Evolutionary conservation across 179 eudicot species (phyloP).

Genomic region (Beta corolliflora): DNA sequence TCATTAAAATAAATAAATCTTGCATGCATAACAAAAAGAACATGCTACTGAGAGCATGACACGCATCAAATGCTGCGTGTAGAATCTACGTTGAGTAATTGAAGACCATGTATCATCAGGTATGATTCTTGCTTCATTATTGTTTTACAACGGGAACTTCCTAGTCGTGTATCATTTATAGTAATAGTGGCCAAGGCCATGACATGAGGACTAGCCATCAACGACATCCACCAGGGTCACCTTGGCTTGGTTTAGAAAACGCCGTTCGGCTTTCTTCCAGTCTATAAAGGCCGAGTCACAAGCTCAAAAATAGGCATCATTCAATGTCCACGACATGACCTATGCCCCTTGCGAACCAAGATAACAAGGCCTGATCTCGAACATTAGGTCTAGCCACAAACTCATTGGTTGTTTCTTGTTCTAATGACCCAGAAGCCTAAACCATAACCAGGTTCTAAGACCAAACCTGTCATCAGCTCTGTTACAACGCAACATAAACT

Average conservation of each 20-base stretch:
- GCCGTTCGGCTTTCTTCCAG: background rate
- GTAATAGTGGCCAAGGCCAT: background rate
- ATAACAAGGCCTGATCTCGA: background rate
- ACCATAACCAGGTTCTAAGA: background rate
- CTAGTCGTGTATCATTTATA: background rate
- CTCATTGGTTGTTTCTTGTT: background rate
- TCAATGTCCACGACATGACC: too few relatives aligned
- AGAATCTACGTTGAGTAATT: too few relatives aligned
- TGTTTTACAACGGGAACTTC: too few relatives aligned
- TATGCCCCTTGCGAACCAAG: background rate
- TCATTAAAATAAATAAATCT: too few relatives aligned
- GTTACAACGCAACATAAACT: background rate
- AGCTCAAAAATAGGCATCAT: too few relatives aligned
- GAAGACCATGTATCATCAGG: too few relatives aligned
- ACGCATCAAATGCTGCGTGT: too few relatives aligned
- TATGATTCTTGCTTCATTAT: too few relatives aligned
- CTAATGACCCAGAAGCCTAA: background rate
- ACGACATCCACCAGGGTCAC: background rate
- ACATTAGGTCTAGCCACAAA: background rate
- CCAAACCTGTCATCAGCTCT: background rate
- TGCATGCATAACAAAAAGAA: too few relatives aligned
- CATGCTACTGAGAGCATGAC: too few relatives aligned
- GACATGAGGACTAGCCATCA: background rate
- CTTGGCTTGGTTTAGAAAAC: background rate
- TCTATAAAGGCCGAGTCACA: too few relatives aligned